Evolutionary conservation across 2,329 filamentous ascomycete genomes (phyloP).

Genomic region (Stachybotrys chartarum): DNA sequence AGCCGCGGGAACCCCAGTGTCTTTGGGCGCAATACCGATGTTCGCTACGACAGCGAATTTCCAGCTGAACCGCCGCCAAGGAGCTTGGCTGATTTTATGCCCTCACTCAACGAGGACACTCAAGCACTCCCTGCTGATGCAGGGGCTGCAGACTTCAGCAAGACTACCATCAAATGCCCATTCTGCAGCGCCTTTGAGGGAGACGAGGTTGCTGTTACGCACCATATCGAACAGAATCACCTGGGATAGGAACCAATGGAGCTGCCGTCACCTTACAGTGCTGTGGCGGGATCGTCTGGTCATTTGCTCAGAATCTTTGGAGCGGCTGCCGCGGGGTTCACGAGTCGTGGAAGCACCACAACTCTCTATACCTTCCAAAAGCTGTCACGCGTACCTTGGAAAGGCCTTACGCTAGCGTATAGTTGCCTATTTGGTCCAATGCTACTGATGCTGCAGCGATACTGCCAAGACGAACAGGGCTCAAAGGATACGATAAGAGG

Average conservation of each 20-base stretch:
- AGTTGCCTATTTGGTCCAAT: neutral
- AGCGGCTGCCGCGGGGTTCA: no score
- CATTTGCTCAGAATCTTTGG: no score
- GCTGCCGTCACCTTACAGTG: neutral
- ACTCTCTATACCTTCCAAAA: no score
- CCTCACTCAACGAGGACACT: slow-evolving; percentile 25
- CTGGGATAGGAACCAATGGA: slow-evolving; percentile 9
- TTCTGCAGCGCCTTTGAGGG: slow-evolving; percentile 61
- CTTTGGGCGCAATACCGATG: slow-evolving; percentile 24
- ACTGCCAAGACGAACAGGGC: neutral
- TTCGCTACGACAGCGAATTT: slow-evolving; percentile 27
- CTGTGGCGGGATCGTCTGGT: no score
- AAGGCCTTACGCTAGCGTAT: neutral
- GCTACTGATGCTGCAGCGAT: slow-evolving; percentile 1
- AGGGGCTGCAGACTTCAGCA: slow-evolving; percentile 5
- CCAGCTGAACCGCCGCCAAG: slow-evolving; percentile 30
- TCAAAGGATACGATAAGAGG: neutral
- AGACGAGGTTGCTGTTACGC: slow-evolving; percentile 59
- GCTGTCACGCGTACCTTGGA: no score
- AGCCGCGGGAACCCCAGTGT: slow-evolving; percentile 12
- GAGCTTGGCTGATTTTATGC: slow-evolving; percentile 40
- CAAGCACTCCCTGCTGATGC: neutral
- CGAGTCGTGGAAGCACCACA: no score
- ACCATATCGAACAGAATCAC: slow-evolving; percentile 49
- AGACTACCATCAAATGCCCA: slow-evolving; percentile 41